Conservation (phyloP, 2,329 filamentous ascomycete genomes). For the Alternaria tenuissima region DNA sequence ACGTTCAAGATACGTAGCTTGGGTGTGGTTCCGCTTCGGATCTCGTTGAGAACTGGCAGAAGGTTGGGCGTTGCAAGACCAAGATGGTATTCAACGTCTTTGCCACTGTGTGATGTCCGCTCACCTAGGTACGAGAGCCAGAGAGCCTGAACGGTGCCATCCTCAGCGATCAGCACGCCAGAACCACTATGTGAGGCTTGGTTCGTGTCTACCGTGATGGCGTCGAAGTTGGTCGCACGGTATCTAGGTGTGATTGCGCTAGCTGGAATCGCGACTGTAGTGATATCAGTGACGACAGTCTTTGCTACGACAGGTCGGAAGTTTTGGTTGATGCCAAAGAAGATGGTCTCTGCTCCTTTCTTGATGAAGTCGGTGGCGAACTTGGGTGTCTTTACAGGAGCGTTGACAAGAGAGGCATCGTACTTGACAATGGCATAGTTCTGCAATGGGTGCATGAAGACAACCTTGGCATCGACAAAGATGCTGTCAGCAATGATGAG, state of each 20-base stretch:
- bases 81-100: conserved; percentile 96
- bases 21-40: conserved; percentile 80
- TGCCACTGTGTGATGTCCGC: conserved; percentile 76
- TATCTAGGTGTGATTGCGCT: conserved; percentile 92
- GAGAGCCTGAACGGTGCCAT: conserved; percentile 91
- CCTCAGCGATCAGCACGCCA: conserved; percentile 87
- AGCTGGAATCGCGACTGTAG: conserved; percentile 93
- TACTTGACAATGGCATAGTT: conserved; percentile 98
- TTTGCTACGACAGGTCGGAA: conserved; percentile 91
- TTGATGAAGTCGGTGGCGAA: conserved; percentile 83
- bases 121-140: conserved; percentile 98
- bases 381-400: conserved; percentile 87
- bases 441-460: conserved; percentile 95
- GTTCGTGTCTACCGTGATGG: conserved; percentile 94
- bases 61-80: conserved; percentile 89
- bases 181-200: conserved; percentile 91
- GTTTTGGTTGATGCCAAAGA: conserved; percentile 98
- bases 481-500: conserved; percentile 97
- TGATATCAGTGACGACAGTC: conserved; percentile 96
- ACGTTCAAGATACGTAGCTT: conserved; percentile 90
- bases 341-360: conserved; percentile 93
- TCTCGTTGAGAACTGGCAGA: conserved; percentile 85
- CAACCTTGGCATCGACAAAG: conserved; percentile 89
- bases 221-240: conserved; percentile 92
- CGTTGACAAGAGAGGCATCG: conserved; percentile 90